Percentiles rank a stretch among this genome's conserved stretches.
phyloP scores from a whole-genome alignment of 129 eudicot species.

The Chrysanthemum seticuspe region DNA sequence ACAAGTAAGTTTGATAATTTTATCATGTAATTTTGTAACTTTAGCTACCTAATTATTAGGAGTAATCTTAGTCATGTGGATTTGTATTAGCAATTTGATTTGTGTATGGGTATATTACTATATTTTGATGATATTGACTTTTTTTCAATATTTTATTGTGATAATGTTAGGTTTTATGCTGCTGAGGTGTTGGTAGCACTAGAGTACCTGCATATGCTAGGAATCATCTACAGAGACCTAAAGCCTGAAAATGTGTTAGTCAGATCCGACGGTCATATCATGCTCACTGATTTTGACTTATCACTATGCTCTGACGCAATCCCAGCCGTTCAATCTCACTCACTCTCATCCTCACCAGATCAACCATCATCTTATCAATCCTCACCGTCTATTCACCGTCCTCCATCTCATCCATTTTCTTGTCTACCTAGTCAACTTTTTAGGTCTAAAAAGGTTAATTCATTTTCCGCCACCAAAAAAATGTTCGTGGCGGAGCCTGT shows the following conservation, averaged over 20 bases:
- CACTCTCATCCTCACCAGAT: conserved; percentile 39
- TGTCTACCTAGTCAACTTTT: conserved; percentile 70
- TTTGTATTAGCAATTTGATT: not conserved
- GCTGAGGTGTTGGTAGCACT: conserved; percentile 94
- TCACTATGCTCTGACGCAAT: conserved; percentile 79
- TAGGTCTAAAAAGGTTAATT: conserved; percentile 71
- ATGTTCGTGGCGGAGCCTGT: conserved; percentile 96
- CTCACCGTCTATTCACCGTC: conserved; percentile 31
- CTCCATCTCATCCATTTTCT: conserved; percentile 38
- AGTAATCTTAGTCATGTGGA: not conserved
- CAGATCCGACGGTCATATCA: conserved; percentile 99
- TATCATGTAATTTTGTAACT: no score
- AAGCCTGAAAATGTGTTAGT: conserved; percentile 94
- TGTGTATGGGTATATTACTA: no score
- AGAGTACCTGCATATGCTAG: conserved; percentile 91
- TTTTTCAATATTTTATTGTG: not conserved
- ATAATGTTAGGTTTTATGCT: conserved; percentile 74
- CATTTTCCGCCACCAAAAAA: conserved; percentile 35
- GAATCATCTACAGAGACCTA: conserved; percentile 91
- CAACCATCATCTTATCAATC: conserved; percentile 28
- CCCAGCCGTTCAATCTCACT: conserved; percentile 84
- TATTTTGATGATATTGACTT: not conserved
- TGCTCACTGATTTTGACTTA: conserved; percentile 96
- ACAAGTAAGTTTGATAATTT: no score
- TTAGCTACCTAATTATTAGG: no score